These are phyloP conservation scores for Pyropia haitanensis DNA, from an alignment of 23 red algal genomes.

Conservation along the genomic window DNA sequence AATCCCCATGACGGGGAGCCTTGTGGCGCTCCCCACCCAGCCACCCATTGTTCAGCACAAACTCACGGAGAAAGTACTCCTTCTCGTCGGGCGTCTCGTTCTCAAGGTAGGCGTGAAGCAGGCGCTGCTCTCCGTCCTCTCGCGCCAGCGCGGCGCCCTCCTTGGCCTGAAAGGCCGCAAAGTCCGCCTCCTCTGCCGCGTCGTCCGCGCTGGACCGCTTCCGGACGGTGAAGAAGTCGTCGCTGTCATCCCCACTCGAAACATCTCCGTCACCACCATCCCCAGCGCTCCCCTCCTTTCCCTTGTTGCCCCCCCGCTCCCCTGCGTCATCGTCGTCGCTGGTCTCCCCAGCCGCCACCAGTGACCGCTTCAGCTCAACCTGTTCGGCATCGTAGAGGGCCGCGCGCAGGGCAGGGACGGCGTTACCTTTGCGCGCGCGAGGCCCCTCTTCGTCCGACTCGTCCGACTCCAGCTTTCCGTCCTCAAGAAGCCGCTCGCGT, in stretches of 20 bases:
- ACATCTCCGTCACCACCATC: slow-evolving; percentile 2
- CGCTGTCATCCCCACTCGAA: slow-evolving; percentile 24
- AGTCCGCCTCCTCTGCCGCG: slow-evolving; percentile 44
- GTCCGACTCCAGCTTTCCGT: slow-evolving; percentile 27
- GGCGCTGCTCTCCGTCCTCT: slow-evolving; percentile 62
- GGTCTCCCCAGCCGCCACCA: neutral
- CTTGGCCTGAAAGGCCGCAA: slow-evolving; percentile 34
- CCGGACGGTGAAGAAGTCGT: slow-evolving; percentile 57
- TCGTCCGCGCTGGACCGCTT: slow-evolving; percentile 24
- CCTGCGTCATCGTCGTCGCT: neutral
- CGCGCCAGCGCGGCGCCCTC: slow-evolving; percentile 14
- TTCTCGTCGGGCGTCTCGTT: slow-evolving; percentile 89
- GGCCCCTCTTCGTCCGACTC: slow-evolving; percentile 20
- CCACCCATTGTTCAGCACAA: slow-evolving; percentile 96
- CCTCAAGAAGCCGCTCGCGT: slow-evolving; percentile 41
- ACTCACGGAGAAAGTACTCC: slow-evolving; percentile 91
- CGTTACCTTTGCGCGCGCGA: neutral
- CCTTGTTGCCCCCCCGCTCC: neutral
- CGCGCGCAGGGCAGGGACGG: neutral
- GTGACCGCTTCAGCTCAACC: neutral
- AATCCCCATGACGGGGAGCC: slow-evolving; percentile 29
- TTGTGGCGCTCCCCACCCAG: slow-evolving; percentile 37
- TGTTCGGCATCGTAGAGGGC: neutral
- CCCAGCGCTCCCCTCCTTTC: neutral
- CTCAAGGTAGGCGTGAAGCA: slow-evolving; percentile 90